phyloP scores from a whole-genome alignment of 768 basidiomycete genomes.

The Russula olivacea region DNA sequence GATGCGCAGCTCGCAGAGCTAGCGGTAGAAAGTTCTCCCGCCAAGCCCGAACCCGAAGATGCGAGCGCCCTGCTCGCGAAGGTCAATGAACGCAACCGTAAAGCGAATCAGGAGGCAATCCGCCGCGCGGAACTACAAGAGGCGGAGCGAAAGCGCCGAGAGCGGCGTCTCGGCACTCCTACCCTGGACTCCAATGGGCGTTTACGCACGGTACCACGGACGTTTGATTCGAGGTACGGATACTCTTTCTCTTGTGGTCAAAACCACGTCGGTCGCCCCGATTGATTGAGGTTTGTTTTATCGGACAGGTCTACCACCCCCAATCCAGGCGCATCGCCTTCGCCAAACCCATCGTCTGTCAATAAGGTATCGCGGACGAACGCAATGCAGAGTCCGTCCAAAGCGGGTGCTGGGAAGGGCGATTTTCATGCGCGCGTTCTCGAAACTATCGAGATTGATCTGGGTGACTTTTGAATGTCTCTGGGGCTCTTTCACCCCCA shows the following conservation, averaged over 20 bases:
- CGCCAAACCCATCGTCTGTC: slow-evolving; percentile 31
- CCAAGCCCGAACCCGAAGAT: slow-evolving; percentile 22
- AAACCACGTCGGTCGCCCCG: not conserved
- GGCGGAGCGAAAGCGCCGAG: slow-evolving; percentile 62
- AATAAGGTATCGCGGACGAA: slow-evolving; percentile 32
- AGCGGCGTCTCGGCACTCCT: slow-evolving; percentile 53
- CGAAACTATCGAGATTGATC: slow-evolving; percentile 65
- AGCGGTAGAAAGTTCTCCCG: slow-evolving; percentile 26
- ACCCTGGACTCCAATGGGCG: slow-evolving; percentile 56
- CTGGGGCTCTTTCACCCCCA: too few relatives aligned
- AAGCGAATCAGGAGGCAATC: slow-evolving; percentile 74
- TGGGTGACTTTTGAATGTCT: slow-evolving; percentile 60
- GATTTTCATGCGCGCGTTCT: slow-evolving; percentile 54
- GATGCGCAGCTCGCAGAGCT: slow-evolving; percentile 60
- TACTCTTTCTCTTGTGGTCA: slow-evolving; percentile 13
- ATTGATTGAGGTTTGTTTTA: not conserved
- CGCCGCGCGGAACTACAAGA: slow-evolving; percentile 68
- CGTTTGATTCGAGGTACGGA: slow-evolving; percentile 59
- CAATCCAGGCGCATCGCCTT: slow-evolving; percentile 31
- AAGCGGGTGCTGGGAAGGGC: slow-evolving; percentile 33
- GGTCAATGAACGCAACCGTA: slow-evolving; percentile 88
- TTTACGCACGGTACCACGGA: slow-evolving; percentile 56
- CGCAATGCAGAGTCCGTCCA: slow-evolving; percentile 27
- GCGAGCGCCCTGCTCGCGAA: slow-evolving; percentile 48
- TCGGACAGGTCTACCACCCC: slow-evolving; percentile 39